phyloP scores from a whole-genome alignment of 2,329 filamentous ascomycete genomes.

The Neonectria hederae region DNA sequence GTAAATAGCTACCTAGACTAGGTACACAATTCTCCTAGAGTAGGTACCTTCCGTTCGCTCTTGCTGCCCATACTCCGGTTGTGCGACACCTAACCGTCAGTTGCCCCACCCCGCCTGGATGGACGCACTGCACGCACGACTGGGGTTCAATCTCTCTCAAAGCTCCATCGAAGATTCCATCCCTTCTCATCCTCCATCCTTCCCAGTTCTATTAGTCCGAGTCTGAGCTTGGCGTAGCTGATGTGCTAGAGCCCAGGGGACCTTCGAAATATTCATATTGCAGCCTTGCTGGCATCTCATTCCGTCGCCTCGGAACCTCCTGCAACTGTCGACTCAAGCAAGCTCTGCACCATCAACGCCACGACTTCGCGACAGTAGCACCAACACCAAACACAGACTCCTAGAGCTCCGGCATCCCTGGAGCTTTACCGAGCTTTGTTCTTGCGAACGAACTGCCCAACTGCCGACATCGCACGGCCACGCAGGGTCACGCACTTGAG shows the following conservation, averaged over 20 bases:
- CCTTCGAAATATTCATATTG: conserved; percentile 22
- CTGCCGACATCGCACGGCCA: not conserved
- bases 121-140: not conserved
- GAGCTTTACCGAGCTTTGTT: not conserved
- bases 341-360: conserved; percentile 30
- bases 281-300: conserved; percentile 17
- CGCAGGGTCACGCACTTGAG: not conserved
- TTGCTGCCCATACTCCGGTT: conserved; percentile 2
- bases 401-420: too few species aligned
- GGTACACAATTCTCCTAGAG: not conserved
- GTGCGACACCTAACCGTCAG: conserved; percentile 13
- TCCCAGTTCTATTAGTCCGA: conserved; percentile 13
- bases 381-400: not conserved
- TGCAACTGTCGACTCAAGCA: conserved; percentile 36
- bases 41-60: not conserved
- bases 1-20: not conserved
- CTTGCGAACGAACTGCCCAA: not conserved
- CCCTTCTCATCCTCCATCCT: conserved; percentile 18
- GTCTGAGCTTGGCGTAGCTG: conserved; percentile 1
- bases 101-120: conserved; percentile 16
- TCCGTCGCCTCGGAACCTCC: conserved; percentile 31
- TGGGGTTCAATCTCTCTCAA: conserved; percentile 19
- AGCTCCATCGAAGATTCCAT: conserved; percentile 24
- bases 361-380: conserved; percentile 19
- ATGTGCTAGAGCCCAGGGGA: conserved; percentile 4